A percentile compares a stretch with the other conserved stretches of the same genome.
Evolutionary conservation across 2,329 filamentous ascomycete species (phyloP).

Genomic region (Clarireedia hainanense): DNA sequence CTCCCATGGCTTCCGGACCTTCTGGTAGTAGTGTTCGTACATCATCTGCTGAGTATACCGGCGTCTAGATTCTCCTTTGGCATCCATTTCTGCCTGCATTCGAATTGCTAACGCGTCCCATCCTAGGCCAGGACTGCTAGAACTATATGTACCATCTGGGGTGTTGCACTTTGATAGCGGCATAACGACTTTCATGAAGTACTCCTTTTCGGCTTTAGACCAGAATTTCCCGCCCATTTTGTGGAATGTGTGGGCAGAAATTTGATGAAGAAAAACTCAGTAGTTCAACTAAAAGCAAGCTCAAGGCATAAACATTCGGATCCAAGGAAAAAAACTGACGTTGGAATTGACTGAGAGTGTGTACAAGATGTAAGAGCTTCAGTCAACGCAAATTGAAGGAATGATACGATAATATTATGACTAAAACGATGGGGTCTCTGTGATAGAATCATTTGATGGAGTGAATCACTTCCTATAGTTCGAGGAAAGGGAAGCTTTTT

Average conservation of each 20-base stretch:
- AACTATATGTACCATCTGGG: not conserved
- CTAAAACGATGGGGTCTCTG: too few relatives aligned
- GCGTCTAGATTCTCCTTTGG: not conserved
- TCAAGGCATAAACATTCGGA: too few relatives aligned
- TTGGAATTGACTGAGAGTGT: too few relatives aligned
- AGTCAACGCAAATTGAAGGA: too few relatives aligned
- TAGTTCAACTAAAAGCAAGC: too few relatives aligned
- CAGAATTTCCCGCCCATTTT: conserved; percentile 11
- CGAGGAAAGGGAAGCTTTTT: too few relatives aligned
- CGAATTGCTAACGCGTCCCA: conserved; percentile 3
- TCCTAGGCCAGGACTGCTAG: not conserved
- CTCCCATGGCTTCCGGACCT: not conserved
- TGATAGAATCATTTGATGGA: too few relatives aligned
- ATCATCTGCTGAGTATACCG: conserved; percentile 5
- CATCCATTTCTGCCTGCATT: conserved; percentile 10
- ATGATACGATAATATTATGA: too few relatives aligned
- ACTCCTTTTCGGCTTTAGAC: not conserved
- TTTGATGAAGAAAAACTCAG: too few relatives aligned
- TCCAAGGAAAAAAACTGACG: too few relatives aligned
- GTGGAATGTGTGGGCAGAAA: not conserved
- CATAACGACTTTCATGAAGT: conserved; percentile 10
- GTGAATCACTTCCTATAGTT: too few relatives aligned
- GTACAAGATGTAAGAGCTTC: too few relatives aligned
- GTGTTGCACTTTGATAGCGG: conserved; percentile 1
- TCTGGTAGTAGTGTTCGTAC: conserved; percentile 14